Evolutionary conservation across 441 rosid genomes (phyloP), one percentile per base, ranked within the genome.

Genomic region (Mallotus repandus): DNA sequence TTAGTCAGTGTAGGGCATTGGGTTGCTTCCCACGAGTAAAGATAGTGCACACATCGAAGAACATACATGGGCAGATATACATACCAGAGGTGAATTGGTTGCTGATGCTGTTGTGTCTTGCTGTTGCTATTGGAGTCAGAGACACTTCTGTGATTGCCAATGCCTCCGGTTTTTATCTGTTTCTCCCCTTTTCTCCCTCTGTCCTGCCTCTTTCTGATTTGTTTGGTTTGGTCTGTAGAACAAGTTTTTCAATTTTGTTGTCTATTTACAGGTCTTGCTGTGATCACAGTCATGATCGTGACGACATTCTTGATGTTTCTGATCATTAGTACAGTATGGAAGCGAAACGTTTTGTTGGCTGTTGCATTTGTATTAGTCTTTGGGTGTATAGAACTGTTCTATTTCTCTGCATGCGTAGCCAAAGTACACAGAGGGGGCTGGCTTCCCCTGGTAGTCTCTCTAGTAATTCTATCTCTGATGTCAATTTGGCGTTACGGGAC

Each of bases 1-100:
- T 81, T 50, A 79, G 71, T 48, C 83, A 75, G 65, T 72, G 78
- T 14, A 63, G 74, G 35, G 79, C 83, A 1, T 52, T 77, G 18
- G 52, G 68, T 32, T 79, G 81, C 72, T 83, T 83, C 41, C 86
- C 83, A 0, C 58, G 76, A 19, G 82, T 81, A 13, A 81, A 79
- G 59, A 70, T 77, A 57, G 58, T 79, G 5, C 77, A 83, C 81
- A 74, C 84, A 52, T 81, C 83, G 18, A 74, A 69, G 19, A 74
- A 71, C 16, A 71, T 77, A 8, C 74, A 69, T 52, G 84, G 83
- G 15, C 86, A 81, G 65, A 79, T 83, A 25, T 81, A 79, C 78
- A 81, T 81, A 50, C 84, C 84, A 19, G 86, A 83, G 64, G 70
- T 79, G 32, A 81, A 77, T 66, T 81, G 82, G 86, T 62, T 68